These are phyloP conservation scores for Hypoxylon sp. DNA, from an alignment of 2,329 filamentous ascomycete species.

Conservation along the genomic window DNA sequence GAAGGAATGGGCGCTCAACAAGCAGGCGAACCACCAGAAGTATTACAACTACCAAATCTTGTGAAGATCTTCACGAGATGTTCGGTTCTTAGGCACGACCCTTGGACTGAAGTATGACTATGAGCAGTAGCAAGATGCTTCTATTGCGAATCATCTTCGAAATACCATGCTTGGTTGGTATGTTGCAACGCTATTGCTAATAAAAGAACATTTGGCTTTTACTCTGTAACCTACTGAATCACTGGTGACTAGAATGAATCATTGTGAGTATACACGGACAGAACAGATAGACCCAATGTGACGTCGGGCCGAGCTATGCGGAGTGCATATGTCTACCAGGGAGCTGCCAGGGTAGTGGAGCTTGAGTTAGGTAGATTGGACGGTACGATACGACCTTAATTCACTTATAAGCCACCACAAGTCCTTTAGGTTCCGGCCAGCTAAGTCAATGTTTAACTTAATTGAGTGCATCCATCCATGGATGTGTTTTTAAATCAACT, in stretches of 20 bases:
- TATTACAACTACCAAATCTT: slow-evolving; percentile 66
- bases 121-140: slow-evolving; percentile 6
- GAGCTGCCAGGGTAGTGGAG: background rate
- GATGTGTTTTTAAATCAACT: background rate
- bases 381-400: slow-evolving; percentile 11
- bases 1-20: slow-evolving; percentile 79
- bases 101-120: slow-evolving; percentile 3
- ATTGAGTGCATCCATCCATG: too few species aligned
- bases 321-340: background rate
- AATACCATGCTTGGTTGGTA: slow-evolving; percentile 8
- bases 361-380: background rate
- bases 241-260: background rate
- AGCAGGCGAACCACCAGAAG: slow-evolving; percentile 80
- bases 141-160: slow-evolving; percentile 9
- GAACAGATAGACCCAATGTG: slow-evolving; percentile 1
- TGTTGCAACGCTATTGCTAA: slow-evolving; percentile 21
- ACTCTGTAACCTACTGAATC: background rate
- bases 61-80: slow-evolving; percentile 31
- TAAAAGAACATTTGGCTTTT: slow-evolving; percentile 22
- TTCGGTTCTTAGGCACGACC: slow-evolving; percentile 3
- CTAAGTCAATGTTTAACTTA: slow-evolving; percentile 4
- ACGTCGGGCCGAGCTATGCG: slow-evolving; percentile 10
- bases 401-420: background rate
- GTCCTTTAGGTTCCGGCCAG: slow-evolving; percentile 5
- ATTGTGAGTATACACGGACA: background rate